Evolutionary conservation across 345 rosid species (phyloP).

Genomic region (Euphorbia pulcherrima): DNA sequence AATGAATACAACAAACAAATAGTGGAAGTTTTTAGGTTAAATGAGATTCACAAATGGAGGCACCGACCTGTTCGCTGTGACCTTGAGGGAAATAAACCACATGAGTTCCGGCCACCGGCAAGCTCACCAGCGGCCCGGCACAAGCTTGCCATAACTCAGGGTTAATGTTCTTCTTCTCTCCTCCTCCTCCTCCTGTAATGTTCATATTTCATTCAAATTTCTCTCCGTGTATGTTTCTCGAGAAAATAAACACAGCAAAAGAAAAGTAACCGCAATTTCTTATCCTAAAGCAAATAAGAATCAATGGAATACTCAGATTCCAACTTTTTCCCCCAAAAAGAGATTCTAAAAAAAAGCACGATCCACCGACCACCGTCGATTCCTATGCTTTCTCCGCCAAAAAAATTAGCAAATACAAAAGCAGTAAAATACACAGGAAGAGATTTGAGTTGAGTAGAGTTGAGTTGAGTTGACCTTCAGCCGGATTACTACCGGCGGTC

Average conservation of each 20-base stretch:
- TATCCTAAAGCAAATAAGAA: conserved; percentile 2
- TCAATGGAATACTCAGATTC: background rate
- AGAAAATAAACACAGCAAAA: conserved; percentile 6
- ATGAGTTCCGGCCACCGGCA: conserved; percentile 58
- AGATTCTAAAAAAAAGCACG: conserved; percentile 1
- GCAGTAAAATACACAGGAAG: background rate
- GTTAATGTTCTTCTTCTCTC: conserved; percentile 56
- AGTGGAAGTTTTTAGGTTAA: background rate
- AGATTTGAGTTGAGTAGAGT: no score
- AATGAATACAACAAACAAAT: background rate
- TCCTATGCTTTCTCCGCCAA: conserved; percentile 11
- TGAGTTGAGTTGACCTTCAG: conserved; percentile 45
- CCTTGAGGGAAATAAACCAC: conserved; percentile 82
- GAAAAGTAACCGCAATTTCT: conserved; percentile 3
- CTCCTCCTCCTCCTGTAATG: conserved; percentile 15
- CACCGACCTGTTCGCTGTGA: conserved; percentile 65
- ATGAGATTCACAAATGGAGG: background rate
- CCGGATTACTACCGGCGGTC: conserved; percentile 12
- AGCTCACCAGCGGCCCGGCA: conserved; percentile 63
- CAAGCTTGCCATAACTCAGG: conserved; percentile 75
- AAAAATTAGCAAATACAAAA: background rate
- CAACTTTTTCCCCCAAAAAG: background rate
- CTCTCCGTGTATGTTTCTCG: conserved; percentile 11
- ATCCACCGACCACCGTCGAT: conserved; percentile 17
- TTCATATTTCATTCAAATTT: background rate